Evolutionary conservation across 768 basidiomycete species (phyloP).

Genomic region (Gloeopeniophorella convolvens): DNA sequence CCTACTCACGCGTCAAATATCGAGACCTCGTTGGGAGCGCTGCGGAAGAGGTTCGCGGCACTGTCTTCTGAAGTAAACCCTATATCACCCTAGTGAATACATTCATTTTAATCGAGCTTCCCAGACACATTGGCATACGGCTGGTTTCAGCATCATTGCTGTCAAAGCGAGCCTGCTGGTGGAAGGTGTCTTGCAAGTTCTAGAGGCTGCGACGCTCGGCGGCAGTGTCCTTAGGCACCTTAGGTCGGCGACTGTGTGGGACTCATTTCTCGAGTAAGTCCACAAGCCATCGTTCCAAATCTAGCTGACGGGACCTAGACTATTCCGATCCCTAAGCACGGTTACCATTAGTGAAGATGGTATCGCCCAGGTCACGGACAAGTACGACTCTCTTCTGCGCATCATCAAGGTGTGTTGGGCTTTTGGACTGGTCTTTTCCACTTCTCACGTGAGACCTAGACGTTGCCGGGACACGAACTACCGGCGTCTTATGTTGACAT

Average conservation of each 20-base stretch:
- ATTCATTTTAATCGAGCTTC: no score
- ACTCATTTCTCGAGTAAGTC: background rate
- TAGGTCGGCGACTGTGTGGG: constrained; percentile 12
- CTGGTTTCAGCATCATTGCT: background rate
- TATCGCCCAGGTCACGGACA: background rate
- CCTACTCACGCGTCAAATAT: background rate
- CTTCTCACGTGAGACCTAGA: no score
- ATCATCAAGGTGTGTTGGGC: background rate
- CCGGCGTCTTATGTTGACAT: constrained; percentile 3
- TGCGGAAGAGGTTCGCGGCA: background rate
- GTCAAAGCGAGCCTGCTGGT: constrained; percentile 13
- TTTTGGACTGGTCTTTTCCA: background rate
- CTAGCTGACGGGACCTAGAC: no score
- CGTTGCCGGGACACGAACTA: background rate
- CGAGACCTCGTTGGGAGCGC: background rate
- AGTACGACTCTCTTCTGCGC: constrained; percentile 2
- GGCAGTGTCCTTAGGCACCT: background rate
- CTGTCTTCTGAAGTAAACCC: background rate
- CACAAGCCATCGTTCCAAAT: constrained; percentile 5
- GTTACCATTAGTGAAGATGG: no score
- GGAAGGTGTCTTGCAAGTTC: constrained; percentile 10
- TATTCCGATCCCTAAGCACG: no score
- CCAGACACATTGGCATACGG: background rate
- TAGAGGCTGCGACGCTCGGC: background rate
- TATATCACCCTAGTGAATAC: background rate